Base-by-base conservation (phyloP, 768 basidiomycete genomes). In the Phaffia tasmanica region DNA sequence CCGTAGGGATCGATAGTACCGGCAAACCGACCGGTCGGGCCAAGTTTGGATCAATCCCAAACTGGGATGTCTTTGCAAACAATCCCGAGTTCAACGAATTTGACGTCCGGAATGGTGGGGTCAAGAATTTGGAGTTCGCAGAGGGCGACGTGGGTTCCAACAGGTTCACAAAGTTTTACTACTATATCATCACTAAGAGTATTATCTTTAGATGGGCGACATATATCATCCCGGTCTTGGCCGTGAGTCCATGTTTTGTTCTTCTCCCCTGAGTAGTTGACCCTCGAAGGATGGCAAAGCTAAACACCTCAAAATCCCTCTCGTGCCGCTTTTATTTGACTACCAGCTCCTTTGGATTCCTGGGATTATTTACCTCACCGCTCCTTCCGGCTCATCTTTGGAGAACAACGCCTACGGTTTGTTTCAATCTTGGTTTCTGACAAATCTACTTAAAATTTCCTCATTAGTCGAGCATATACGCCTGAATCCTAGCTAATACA, bases 191-290 rank as follows among this genome's bases (percentile, higher is more conserved):
- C 61, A 85, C 85, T 72, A 82, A 82, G 23, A 87, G 86, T 2
- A 85, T 89, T 73, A 79, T 88, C 57, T 85, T 87, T 9, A 82
- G 89, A 48, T 90, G 88, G 88, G 79, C 83, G 25, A 69, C 90
- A 47, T 79, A 76, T 77, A 88, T 92, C 72, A 73, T 89, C 21
- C 89, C 89, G 0, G 75, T 89, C 30, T 77, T 88, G 49, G 83
- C 76, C 30, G 71, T 71, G 54, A 51, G 71, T 35, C 15, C 15
- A 47, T 29, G 1, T 5, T 23, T 27, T 30, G 0, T 32, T 2
- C 30, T 54, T 21, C 46, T 30, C 56, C 27, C 70, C 58, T n/a
- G 70, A 85, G 30, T 68, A 86, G 1, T 87, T 86, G 86, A 84
- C 87, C 42, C 86, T 85, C 0, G 86, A 46, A 30, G 9, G 25